Evolutionary conservation across 306 rosid species (phyloP).

Genomic region (Casuarina equisetifolia): DNA sequence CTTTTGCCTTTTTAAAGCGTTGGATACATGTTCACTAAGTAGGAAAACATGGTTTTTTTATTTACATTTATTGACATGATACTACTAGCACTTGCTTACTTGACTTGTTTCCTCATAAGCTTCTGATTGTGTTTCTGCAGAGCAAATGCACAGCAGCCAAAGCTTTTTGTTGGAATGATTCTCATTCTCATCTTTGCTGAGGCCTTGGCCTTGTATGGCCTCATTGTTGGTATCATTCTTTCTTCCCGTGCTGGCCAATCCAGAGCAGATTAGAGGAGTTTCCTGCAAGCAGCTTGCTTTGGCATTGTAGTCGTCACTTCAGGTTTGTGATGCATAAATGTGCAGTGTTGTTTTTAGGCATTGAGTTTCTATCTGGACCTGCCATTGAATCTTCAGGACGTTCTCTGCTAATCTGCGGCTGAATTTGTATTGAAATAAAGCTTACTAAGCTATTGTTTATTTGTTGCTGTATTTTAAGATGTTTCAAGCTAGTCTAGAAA

Average conservation of each 20-base stretch:
- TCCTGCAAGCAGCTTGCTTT: slow-evolving; percentile 5
- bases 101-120: background rate
- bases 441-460: slow-evolving; percentile 26
- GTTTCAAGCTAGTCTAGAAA: slow-evolving; percentile 30
- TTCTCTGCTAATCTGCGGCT: slow-evolving; percentile 1
- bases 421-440: slow-evolving; percentile 41
- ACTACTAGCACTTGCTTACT: background rate
- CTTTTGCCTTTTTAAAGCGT: background rate
- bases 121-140: slow-evolving; percentile 24
- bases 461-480: slow-evolving; percentile 9
- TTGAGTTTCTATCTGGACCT: slow-evolving; percentile 19
- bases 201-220: slow-evolving; percentile 74
- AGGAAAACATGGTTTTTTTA: background rate
- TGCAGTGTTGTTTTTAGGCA: slow-evolving; percentile 21
- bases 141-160: slow-evolving; percentile 72
- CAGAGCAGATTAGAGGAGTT: slow-evolving; percentile 54
- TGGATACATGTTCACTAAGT: background rate
- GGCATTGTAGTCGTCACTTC: slow-evolving; percentile 14
- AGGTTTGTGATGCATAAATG: slow-evolving; percentile 8
- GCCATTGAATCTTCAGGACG: slow-evolving; percentile 12
- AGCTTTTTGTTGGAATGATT: slow-evolving; percentile 72
- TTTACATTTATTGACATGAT: background rate
- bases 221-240: slow-evolving; percentile 76
- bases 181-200: slow-evolving; percentile 78
- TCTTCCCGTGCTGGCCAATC: slow-evolving; percentile 84